phyloP scores from a whole-genome alignment of 495 filamentous ascomycete genomes.

The Neurospora sp. region DNA sequence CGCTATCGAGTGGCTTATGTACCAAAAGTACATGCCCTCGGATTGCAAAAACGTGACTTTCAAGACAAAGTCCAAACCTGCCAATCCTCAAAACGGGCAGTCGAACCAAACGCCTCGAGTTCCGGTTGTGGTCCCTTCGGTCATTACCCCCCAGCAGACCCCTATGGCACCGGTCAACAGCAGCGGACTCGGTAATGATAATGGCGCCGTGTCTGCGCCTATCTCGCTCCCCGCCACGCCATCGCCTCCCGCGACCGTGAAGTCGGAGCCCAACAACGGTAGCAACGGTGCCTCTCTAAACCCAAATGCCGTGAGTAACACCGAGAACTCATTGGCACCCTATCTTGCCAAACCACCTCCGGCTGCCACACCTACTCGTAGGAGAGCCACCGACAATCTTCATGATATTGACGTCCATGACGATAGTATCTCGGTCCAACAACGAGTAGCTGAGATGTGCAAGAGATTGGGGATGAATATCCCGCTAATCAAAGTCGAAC shows the following conservation, averaged over 20 bases:
- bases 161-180: neutral
- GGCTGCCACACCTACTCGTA: neutral
- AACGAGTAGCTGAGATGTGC: conserved; percentile 14
- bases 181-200: neutral
- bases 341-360: neutral
- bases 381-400: neutral
- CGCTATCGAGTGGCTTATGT: conserved; percentile 29
- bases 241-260: neutral
- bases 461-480: conserved; percentile 5
- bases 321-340: neutral
- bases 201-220: neutral
- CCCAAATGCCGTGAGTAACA: neutral
- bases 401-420: neutral
- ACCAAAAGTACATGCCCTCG: conserved; percentile 13
- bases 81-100: neutral
- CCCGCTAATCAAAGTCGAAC: conserved; percentile 3
- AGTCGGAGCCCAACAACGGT: neutral
- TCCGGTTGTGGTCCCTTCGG: neutral
- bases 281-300: neutral
- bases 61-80: neutral
- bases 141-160: neutral
- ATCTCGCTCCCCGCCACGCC: neutral
- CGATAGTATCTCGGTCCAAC: conserved; percentile 3
- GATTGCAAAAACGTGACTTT: conserved; percentile 8
- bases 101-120: neutral